These are phyloP conservation scores for Syzygium syzygioides DNA, from an alignment of 441 rosid genomes.

Conservation along the genomic window DNA sequence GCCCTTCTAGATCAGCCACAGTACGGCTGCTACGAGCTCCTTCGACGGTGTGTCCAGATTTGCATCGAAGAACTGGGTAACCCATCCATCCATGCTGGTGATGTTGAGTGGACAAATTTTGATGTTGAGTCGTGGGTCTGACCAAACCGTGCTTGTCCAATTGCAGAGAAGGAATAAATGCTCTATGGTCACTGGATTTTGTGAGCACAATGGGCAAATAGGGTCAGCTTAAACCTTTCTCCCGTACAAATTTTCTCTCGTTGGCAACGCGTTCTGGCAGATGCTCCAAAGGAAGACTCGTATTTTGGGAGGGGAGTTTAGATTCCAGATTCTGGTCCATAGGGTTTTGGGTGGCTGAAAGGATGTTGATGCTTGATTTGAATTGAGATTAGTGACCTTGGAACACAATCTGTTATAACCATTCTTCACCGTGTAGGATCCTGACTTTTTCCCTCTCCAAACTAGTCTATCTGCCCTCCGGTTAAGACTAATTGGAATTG, in stretches of 20 bases:
- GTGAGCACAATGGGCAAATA: neutral
- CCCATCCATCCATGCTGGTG: neutral
- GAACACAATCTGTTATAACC: neutral
- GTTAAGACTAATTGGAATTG: no score
- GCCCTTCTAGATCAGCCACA: neutral
- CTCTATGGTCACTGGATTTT: neutral
- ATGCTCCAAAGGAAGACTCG: neutral
- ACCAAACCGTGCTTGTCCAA: neutral
- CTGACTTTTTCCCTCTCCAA: no score
- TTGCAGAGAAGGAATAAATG: neutral
- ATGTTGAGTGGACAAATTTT: neutral
- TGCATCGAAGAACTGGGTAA: no score
- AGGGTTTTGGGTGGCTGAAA: neutral
- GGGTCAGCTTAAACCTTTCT: no score
- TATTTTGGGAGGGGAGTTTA: neutral
- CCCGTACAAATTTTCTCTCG: no score
- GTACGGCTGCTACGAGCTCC: neutral
- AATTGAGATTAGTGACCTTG: neutral
- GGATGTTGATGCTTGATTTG: neutral
- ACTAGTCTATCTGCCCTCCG: neutral
- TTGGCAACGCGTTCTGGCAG: neutral
- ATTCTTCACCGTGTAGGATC: neutral
- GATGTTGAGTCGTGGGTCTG: neutral
- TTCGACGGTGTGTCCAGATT: neutral
- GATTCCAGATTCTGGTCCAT: neutral